Percentiles rank a stretch among this genome's conserved stretches.
These are phyloP conservation scores for Spergularia bocconei DNA, from an alignment of 148 eudicot species.

Conservation along the genomic window DNA sequence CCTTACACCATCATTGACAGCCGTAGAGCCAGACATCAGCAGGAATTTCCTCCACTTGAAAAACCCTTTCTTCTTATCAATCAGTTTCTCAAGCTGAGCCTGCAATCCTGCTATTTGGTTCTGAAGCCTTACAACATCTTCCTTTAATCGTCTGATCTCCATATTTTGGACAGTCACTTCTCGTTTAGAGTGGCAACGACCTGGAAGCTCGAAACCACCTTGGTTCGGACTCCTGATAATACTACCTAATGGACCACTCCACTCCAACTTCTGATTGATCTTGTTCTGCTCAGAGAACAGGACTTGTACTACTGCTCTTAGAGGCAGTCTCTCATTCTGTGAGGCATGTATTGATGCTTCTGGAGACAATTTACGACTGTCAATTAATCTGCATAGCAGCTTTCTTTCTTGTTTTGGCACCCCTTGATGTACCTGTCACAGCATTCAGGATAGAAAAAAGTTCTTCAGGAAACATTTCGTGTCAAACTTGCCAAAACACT, in stretches of 20 bases:
- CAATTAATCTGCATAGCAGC: conserved; percentile 52
- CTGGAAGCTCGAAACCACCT: conserved; percentile 37
- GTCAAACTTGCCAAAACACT: too few species aligned
- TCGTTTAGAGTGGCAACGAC: conserved; percentile 55
- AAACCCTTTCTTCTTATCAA: conserved; percentile 52
- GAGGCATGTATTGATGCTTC: conserved; percentile 82
- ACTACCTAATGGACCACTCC: conserved; percentile 51
- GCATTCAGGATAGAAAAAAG: too few species aligned
- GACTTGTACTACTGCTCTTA: conserved; percentile 69
- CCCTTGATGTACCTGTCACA: conserved; percentile 60
- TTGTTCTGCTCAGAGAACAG: conserved; percentile 72
- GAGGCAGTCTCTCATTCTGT: conserved; percentile 75
- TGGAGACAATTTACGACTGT: conserved; percentile 65
- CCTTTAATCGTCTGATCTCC: conserved; percentile 66
- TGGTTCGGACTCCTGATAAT: conserved; percentile 37
- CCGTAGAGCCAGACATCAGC: conserved; percentile 26
- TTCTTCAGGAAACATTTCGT: too few species aligned
- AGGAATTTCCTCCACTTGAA: conserved; percentile 66
- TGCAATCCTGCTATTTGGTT: conserved; percentile 55
- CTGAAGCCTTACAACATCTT: conserved; percentile 66
- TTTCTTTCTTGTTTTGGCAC: conserved; percentile 71
- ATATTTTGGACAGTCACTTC: conserved; percentile 41
- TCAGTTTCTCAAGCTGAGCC: conserved; percentile 51
- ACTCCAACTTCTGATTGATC: conserved; percentile 49
- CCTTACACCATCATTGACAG: conserved; percentile 21